These are phyloP conservation scores for Wickerhamiella azyma DNA, from an alignment of 805 yeast species.

Conservation along the genomic window DNA sequence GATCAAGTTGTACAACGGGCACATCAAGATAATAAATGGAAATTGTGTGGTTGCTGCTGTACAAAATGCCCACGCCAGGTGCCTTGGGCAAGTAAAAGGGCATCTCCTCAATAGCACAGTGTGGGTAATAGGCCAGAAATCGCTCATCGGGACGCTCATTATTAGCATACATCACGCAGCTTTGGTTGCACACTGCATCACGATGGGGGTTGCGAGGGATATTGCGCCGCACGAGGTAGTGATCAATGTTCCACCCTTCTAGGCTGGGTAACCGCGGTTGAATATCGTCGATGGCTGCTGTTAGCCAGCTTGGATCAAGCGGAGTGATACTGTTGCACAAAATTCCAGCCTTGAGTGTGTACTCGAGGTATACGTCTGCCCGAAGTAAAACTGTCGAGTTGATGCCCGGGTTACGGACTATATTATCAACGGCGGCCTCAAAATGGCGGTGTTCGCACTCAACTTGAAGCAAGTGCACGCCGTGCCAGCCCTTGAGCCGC, in stretches of 20 bases:
- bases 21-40: constrained; percentile 65
- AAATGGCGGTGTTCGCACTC: constrained; percentile 33
- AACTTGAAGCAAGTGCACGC: constrained; percentile 32
- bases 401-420: constrained; percentile 73
- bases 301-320: constrained; percentile 9
- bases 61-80: constrained; percentile 56
- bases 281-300: constrained; percentile 7
- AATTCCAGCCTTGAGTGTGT: constrained; percentile 8
- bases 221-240: constrained; percentile 56
- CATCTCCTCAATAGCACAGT: constrained; percentile 44
- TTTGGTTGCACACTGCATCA: constrained; percentile 72
- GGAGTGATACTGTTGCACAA: background rate
- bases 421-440: constrained; percentile 61
- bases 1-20: constrained; percentile 8
- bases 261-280: constrained; percentile 9
- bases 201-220: constrained; percentile 86
- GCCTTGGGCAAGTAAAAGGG: constrained; percentile 90
- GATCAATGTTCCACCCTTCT: constrained; percentile 7
- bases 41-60: constrained; percentile 12
- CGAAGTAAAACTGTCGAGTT: constrained; percentile 83
- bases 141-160: constrained; percentile 24
- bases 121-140: constrained; percentile 66
- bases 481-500: constrained; percentile 51
- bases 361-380: constrained; percentile 49
- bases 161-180: constrained; percentile 42